Conservation (phyloP, 345 rosid genomes). For the Citrus sinensis region DVS_A1.0 CM039169.1:31231001-31231500, state of each 20-base stretch:
- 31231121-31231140: background rate
- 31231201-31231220: background rate
- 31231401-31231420: background rate
- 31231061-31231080: no score
- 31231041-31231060: no score
- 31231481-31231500: conserved; percentile 17
- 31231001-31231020: background rate
- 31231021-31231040: conserved; percentile 3
- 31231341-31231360: conserved; percentile 31
- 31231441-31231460: no score
- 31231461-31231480: conserved; percentile 32
- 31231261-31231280: background rate
- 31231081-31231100: background rate
- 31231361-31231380: conserved; percentile 31
- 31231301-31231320: conserved; percentile 32
- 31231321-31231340: conserved; percentile 39
- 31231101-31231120: no score
- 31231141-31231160: background rate
- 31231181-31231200: background rate
- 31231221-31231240: background rate
- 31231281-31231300: background rate
- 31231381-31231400: no score
- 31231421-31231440: background rate
- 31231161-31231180: background rate
- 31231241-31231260: background rate